Base-by-base conservation (phyloP, 176 grass and related monocot genomes). In the Coix lacrymajobi region DNA sequence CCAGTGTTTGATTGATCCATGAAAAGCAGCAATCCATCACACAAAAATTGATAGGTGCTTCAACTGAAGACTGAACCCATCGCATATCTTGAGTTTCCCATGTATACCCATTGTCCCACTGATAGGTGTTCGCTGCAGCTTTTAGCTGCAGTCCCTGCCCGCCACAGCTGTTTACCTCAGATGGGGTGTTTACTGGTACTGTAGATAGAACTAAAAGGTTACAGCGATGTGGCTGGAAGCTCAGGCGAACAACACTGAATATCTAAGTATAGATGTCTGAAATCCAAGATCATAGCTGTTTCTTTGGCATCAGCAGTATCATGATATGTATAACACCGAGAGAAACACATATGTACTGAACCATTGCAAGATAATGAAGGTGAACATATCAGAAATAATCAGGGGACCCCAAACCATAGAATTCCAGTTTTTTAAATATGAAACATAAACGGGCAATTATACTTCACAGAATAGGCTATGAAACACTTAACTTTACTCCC, bases 1-100 rank as follows among this genome's bases (percentile, higher is more conserved):
- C 63, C n/a, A 22, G 8, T 43, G 58, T 13, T 32, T 52, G 43
- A 45, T 67, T 82, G 14, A 84, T 26, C 63, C 6, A 75, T 56
- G 45, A 85, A 81, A 60, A 79, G 58, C 70, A 62, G 66, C 40
- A 70, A 43, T 41, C 38, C 62, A 81, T 84, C 57, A 88, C 32
- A 82, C 81, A 20, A 86, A 92, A 63, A 92, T 8, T 34, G 69
- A 39, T 48, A 92, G 45, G 71, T 85, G 75, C 76, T 88, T 79
- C 49, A 91, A 28, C 57, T 61, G 57, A 61, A 61, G 51, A 85
- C 29, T 81, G 76, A 63, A 88, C 83, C 88, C 91, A 90, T 54
- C 69, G 76, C 71, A 72, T 74, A 85, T 88, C 84, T 77, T 79
- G 66, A 15, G 84, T 73, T 75, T 82, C 87, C 37, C 87, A 67